Evolutionary conservation across 164 flowering plant genomes (phyloP).

Genomic region (Aristolochia contorta): DNA sequence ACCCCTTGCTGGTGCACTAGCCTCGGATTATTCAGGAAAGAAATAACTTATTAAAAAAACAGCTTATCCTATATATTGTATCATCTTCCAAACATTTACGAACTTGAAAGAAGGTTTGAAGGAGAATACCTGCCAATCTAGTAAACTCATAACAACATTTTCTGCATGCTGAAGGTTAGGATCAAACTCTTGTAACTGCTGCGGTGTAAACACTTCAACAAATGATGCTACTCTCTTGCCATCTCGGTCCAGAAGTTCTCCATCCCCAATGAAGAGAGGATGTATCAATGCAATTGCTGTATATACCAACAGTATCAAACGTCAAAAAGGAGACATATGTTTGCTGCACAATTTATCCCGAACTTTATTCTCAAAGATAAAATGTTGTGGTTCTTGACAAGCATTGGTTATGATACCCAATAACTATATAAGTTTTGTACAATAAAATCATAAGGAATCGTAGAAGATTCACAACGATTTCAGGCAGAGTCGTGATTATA

Average conservation of each 20-base stretch:
- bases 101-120: not conserved
- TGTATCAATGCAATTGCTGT: slow-evolving; percentile 64
- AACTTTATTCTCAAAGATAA: not conserved
- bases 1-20: too few relatives aligned
- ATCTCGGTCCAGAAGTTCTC: slow-evolving; percentile 38
- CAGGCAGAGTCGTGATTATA: not conserved
- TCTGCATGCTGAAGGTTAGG: slow-evolving; percentile 33
- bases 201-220: slow-evolving; percentile 48
- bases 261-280: slow-evolving; percentile 56
- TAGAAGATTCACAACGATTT: not conserved
- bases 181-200: slow-evolving; percentile 47
- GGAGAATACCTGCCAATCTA: slow-evolving; percentile 74
- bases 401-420: not conserved
- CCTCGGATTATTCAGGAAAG: too few relatives aligned
- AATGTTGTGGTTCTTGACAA: not conserved
- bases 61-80: too few relatives aligned
- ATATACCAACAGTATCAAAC: slow-evolving; percentile 5
- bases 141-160: slow-evolving; percentile 45
- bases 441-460: not conserved
- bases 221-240: slow-evolving; percentile 43
- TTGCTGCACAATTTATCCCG: not conserved
- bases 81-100: too few relatives aligned
- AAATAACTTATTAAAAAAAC: too few relatives aligned
- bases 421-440: not conserved
- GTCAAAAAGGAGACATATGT: not conserved